phyloP scores from a whole-genome alignment of 1,139 yeast genomes.

The Pichia sp. region DNA sequence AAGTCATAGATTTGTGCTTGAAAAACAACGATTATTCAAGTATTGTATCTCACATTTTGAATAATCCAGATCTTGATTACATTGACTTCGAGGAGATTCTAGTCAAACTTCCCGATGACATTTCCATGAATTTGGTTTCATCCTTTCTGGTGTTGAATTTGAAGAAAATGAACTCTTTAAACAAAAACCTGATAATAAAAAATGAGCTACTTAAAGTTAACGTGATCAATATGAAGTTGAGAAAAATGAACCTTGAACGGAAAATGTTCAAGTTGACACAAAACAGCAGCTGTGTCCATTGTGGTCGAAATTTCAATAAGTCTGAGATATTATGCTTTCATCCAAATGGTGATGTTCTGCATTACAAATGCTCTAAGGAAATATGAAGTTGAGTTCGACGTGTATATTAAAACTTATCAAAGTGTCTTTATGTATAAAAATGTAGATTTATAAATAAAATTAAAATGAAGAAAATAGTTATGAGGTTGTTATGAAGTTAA shows the following conservation, averaged over 20 bases:
- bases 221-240: slow-evolving; percentile 25
- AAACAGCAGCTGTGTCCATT: slow-evolving; percentile 52
- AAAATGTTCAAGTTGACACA: slow-evolving; percentile 38
- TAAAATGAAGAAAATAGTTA: slow-evolving; percentile 19
- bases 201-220: slow-evolving; percentile 38
- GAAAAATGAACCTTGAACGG: slow-evolving; percentile 35
- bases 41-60: slow-evolving; percentile 25
- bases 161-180: slow-evolving; percentile 34
- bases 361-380: slow-evolving; percentile 57
- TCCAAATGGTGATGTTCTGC: slow-evolving; percentile 53
- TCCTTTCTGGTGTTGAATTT: slow-evolving; percentile 47
- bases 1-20: slow-evolving; percentile 25
- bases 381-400: not conserved
- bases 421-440: not conserved
- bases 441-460: slow-evolving; percentile 2
- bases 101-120: slow-evolving; percentile 47
- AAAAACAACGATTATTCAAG: slow-evolving; percentile 15
- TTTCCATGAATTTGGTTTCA: slow-evolving; percentile 44
- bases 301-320: slow-evolving; percentile 55
- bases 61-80: slow-evolving; percentile 44
- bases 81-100: slow-evolving; percentile 52
- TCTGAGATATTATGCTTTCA: slow-evolving; percentile 56
- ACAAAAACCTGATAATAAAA: slow-evolving; percentile 28
- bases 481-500: slow-evolving; percentile 52
- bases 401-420: not conserved